Base-by-base conservation (phyloP, 805 yeast species). In the Kuraishia borneana region DNA sequence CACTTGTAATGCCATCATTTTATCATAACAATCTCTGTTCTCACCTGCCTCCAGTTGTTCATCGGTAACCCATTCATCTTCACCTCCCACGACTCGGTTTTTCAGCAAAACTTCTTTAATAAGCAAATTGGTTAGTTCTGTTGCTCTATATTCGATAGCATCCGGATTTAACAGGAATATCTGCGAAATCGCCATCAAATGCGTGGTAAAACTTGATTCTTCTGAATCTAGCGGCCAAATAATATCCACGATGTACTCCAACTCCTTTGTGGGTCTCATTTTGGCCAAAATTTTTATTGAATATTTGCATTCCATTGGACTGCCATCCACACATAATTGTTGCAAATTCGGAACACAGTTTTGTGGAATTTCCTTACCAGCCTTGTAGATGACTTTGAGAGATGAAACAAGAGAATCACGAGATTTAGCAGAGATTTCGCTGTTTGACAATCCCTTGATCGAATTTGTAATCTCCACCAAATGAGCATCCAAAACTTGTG, bases 401-500 rank as follows among this genome's bases (percentile, higher is more conserved):
- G 73, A 66, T 26, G 66, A 47, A 6, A 51, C 66, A 23, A 43
- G 48, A 19, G 17, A 29, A 18, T 8, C 19, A 4, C 21, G 36
- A 22, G 2, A 21, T 12, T 30, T 36, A 10, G 25, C 17, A 9
- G 23, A 18, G 14, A 19, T 25, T 19, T 39, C 25, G 20, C 29
- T 13, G 18, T 17, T 14, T 14, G 26, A 20, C 7, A 32, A 13
- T 8, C 9, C 17, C 9, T 32, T 21, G 14, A 31, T 51, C 8
- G 62, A 44, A 0, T 60, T 52, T 3, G 65, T 59, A 36, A 85
- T 56, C 5, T 66, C 64, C 4, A 62, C 54, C 7, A 78, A 59
- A 44, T 83, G 83, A 22, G 67, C 65, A 43, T 70, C 71, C 49
- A 85, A 66, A 1, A 78, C 73, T 10, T 68, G 65, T 1, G 95